Percentiles rank a stretch among this genome's conserved stretches.
These are phyloP conservation scores for Penicillium oxalicum DNA, from an alignment of 2,329 filamentous ascomycete genomes.

Conservation along the genomic window DNA sequence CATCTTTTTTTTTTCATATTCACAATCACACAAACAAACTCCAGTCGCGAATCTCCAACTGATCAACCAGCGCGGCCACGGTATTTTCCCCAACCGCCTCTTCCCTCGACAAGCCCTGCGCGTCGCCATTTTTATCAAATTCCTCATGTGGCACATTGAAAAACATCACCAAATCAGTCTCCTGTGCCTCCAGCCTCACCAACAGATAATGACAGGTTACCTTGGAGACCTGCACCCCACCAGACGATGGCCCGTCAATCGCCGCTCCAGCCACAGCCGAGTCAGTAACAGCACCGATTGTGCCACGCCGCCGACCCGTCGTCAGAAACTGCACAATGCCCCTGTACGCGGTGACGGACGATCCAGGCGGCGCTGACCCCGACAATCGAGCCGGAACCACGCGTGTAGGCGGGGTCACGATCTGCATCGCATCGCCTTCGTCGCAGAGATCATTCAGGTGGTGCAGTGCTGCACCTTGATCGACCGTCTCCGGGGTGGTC, in stretches of 20 bases:
- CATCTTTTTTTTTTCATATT: too few species aligned
- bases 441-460: conserved; percentile 60
- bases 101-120: conserved; percentile 64
- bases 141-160: conserved; percentile 84
- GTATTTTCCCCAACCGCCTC: conserved; percentile 44
- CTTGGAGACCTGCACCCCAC: conserved; percentile 20
- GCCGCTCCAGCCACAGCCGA: conserved; percentile 8
- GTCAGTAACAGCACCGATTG: conserved; percentile 15
- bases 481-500: conserved; percentile 53
- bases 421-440: conserved; percentile 57
- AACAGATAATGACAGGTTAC: conserved; percentile 73
- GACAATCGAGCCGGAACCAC: conserved; percentile 49
- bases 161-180: conserved; percentile 76
- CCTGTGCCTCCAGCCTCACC: conserved; percentile 66
- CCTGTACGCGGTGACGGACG: conserved; percentile 20
- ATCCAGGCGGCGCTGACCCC: conserved; percentile 11
- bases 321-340: conserved; percentile 26
- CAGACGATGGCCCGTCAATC: conserved; percentile 5
- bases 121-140: conserved; percentile 61
- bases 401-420: conserved; percentile 60
- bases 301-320: conserved; percentile 13
- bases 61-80: conserved; percentile 55
- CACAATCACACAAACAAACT: conserved; percentile 53
- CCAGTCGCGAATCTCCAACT: conserved; percentile 76
- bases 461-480: conserved; percentile 58